These are phyloP conservation scores for Fusarium falciforme DNA, from an alignment of 2,329 filamentous ascomycete species.

Conservation along the genomic window DNA sequence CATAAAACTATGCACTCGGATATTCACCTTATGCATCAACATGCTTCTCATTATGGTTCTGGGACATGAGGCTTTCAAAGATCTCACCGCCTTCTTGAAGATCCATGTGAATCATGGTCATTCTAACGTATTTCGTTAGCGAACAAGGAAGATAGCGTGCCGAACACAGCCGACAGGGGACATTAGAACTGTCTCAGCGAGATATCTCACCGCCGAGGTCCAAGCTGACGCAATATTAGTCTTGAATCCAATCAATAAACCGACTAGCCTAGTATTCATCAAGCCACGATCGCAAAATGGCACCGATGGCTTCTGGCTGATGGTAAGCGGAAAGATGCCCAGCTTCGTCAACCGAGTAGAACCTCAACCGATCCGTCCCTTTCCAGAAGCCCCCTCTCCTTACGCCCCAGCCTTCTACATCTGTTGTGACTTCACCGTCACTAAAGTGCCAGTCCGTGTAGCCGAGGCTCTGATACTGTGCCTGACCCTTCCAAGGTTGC, in stretches of 20 bases:
- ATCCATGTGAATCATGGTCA: not conserved
- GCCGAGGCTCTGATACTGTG: not conserved
- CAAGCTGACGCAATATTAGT: not conserved
- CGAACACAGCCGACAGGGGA: not conserved
- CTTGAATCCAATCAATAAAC: not conserved
- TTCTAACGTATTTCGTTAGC: not conserved
- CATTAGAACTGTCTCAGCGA: not conserved
- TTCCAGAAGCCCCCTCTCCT: conserved; percentile 25
- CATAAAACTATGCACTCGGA: not conserved
- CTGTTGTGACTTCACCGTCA: conserved; percentile 3
- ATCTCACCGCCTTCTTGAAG: not conserved
- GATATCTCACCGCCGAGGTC: not conserved
- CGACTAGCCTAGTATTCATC: not conserved
- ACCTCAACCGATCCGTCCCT: conserved; percentile 11
- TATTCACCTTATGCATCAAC: not conserved
- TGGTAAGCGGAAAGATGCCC: conserved; percentile 5
- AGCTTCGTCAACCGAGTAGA: conserved; percentile 30
- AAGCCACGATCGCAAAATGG: not conserved
- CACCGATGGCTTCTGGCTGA: not conserved
- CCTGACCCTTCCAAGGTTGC: not conserved
- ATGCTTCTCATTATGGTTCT: not conserved
- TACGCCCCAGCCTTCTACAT: not conserved
- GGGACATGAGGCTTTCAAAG: not conserved
- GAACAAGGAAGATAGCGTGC: not conserved
- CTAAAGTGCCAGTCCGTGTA: not conserved